Evolutionary conservation across 2,329 filamentous ascomycete species (phyloP), one percentile per base, ranked within the genome.

Genomic region (Aspergillus pseudotamarii): DNA sequence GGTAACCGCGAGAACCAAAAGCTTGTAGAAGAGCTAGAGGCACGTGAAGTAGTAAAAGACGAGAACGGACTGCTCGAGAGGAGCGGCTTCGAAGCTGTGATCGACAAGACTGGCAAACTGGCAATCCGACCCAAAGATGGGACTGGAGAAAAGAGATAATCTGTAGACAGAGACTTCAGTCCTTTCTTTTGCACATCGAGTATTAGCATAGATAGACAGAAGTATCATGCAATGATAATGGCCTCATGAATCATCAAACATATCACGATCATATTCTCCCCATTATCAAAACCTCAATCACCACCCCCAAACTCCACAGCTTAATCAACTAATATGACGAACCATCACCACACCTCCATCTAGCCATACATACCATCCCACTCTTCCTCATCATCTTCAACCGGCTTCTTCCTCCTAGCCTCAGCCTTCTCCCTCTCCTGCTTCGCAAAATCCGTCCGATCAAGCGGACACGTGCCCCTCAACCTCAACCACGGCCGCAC

Each of bases 401-500:
- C 78, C 10, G 76, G 69, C 61, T 75, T 74, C 71, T 78, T 80
- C 66, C 67, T 84, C 81, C 64, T 83, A 80, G 64, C 86, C 79
- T 69, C 85, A 77, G 68, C 80, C 76, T 74, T 83, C 72, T 79
- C 84, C 74, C 76, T 79, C 66, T 81, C 76, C 76, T 85, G 82
- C 77, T 88, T 87, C 21, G 85, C 78, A 63, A 89, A 79, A 72
- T 85, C 83, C 71, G 83, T 81, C 57, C 88, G 81, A 72, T 89
- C 87, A 55, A 89, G 78, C 21, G 87, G 87, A 76, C 87, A 90
- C 23, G 87, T 89, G 10, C 86, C 85, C 66, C 88, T 85, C 60
- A 89, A 78, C 67, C 88, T 84, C 66, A 90, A 75, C 88, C 88
- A 90, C 0, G 88, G 87, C 62, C 83, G 77, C 64, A 90, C 86